These are phyloP conservation scores for Neurospora terricola DNA, from an alignment of 495 filamentous ascomycete genomes.

Conservation along the genomic window DNA sequence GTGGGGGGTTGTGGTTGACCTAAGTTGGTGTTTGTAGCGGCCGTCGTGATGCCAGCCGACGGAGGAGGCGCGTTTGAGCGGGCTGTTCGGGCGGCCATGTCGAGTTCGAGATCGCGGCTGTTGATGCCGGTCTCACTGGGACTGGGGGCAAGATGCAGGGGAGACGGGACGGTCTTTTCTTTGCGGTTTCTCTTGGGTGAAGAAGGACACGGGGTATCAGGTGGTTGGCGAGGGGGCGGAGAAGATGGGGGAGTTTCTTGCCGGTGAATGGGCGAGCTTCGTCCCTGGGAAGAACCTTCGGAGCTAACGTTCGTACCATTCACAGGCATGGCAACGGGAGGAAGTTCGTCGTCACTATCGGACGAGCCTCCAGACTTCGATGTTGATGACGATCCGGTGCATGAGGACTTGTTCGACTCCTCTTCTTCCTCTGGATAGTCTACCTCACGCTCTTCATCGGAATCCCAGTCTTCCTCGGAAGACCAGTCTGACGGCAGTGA, in stretches of 20 bases:
- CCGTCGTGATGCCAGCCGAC: not conserved
- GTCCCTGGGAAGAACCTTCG: not conserved
- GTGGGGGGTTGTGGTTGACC: not conserved
- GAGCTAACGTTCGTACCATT: not conserved
- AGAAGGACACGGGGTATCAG: not conserved
- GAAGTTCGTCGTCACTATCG: not conserved
- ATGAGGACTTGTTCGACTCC: not conserved
- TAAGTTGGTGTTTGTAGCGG: not conserved
- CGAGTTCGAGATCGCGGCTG: not conserved
- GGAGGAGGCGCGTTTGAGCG: not conserved
- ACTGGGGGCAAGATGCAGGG: not conserved
- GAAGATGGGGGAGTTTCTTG: not conserved
- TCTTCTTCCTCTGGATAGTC: not conserved
- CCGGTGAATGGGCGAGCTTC: not conserved
- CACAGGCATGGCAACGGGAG: not conserved
- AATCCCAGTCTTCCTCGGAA: not conserved
- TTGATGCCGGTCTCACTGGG: not conserved
- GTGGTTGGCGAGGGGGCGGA: not conserved
- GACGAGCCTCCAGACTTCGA: not conserved
- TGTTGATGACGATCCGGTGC: not conserved
- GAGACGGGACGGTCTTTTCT: not conserved
- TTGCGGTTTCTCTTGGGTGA: not conserved
- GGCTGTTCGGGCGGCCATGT: not conserved
- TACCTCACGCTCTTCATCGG: not conserved
- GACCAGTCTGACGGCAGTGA: not conserved